A percentile compares a stretch with the other conserved stretches of the same genome.
These are phyloP conservation scores for Aspergillus panamensis DNA, from an alignment of 495 filamentous ascomycete species.

Conservation along the genomic window DNA sequence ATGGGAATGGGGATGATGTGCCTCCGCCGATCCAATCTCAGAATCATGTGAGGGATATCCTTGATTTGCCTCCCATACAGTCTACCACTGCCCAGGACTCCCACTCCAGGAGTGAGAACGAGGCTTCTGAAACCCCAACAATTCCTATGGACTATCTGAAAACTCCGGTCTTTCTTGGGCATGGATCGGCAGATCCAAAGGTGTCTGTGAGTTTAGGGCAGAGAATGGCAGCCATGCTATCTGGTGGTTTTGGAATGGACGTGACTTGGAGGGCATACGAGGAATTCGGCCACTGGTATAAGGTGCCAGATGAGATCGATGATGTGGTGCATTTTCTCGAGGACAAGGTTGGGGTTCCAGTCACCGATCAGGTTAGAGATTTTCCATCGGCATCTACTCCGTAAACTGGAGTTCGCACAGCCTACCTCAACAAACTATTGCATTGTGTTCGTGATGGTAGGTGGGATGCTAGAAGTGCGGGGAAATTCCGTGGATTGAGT, in stretches of 20 bases:
- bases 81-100: no score
- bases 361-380: neutral
- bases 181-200: conserved; percentile 50
- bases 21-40: neutral
- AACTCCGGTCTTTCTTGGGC: conserved; percentile 50
- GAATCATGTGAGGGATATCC: neutral
- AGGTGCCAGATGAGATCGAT: conserved; percentile 46
- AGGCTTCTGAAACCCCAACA: conserved; percentile 18
- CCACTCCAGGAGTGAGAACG: no score
- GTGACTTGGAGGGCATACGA: conserved; percentile 50
- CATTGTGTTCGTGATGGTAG: no score
- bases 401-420: no score
- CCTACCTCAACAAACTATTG: no score
- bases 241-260: conserved; percentile 34
- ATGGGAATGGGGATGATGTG: neutral
- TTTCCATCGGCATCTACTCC: neutral
- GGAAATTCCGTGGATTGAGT: neutral
- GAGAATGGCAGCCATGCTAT: conserved; percentile 38
- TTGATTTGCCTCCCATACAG: neutral
- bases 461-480: no score
- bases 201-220: conserved; percentile 46
- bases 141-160: conserved; percentile 14
- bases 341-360: neutral
- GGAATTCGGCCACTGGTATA: conserved; percentile 56
- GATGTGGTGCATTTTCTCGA: conserved; percentile 47